Percentiles rank a stretch among this genome's conserved stretches.
Conservation (phyloP, 768 basidiomycete genomes). For the Galerina marginata region DNA sequence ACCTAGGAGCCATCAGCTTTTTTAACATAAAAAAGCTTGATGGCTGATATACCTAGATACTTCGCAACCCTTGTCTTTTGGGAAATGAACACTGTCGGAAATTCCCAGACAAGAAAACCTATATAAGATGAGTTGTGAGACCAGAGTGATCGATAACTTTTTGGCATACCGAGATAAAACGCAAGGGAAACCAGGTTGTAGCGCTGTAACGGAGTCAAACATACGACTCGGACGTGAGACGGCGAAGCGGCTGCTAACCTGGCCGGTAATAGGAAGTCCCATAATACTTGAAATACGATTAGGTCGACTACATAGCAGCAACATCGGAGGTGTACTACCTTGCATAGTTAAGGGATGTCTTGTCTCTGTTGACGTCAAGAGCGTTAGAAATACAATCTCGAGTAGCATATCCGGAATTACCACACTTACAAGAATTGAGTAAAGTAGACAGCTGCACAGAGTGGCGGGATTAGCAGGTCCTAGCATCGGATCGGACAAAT, state of each 20-base stretch:
- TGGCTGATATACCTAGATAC: slow-evolving; percentile 53
- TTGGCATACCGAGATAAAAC: slow-evolving; percentile 60
- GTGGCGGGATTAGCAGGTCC: slow-evolving; percentile 31
- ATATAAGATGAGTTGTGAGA: neutral
- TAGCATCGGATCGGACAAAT: neutral
- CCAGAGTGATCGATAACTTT: neutral
- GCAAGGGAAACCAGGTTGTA: slow-evolving; percentile 70
- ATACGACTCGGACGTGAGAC: slow-evolving; percentile 5
- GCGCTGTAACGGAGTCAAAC: slow-evolving; percentile 39
- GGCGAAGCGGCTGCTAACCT: slow-evolving; percentile 38
- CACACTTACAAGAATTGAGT: slow-evolving; percentile 62
- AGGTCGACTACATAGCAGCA: neutral
- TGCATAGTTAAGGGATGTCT: slow-evolving; percentile 75
- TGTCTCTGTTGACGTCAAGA: slow-evolving; percentile 49
- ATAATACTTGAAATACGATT: slow-evolving; percentile 49
- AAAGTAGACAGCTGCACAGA: slow-evolving; percentile 64
- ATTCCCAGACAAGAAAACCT: slow-evolving; percentile 68
- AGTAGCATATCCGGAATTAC: neutral
- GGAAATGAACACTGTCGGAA: slow-evolving; percentile 68
- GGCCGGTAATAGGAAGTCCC: slow-evolving; percentile 68
- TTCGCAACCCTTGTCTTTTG: slow-evolving; percentile 66
- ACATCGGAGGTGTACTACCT: slow-evolving; percentile 39
- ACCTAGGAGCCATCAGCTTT: slow-evolving; percentile 37
- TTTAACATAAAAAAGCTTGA: neutral
- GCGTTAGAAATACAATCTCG: neutral